Evolutionary conservation across 768 basidiomycete genomes (phyloP).

Genomic region (Lactifluus volemus): DNA sequence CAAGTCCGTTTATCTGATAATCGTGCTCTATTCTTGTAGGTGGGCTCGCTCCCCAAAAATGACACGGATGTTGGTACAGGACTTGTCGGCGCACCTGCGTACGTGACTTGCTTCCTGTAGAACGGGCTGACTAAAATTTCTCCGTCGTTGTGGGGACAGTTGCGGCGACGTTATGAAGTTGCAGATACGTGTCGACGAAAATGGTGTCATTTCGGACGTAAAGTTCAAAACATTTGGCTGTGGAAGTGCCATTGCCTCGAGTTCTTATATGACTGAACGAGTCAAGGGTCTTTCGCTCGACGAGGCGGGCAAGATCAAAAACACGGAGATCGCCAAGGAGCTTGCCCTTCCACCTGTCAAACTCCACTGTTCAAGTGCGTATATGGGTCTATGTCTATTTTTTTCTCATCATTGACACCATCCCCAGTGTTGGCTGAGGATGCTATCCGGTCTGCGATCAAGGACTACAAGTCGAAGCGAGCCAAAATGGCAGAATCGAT

Average conservation of each 20-base stretch:
- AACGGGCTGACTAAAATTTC: constrained; percentile 15
- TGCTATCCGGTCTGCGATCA: constrained; percentile 96
- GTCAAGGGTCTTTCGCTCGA: constrained; percentile 92
- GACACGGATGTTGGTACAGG: constrained; percentile 94
- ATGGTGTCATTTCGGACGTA: constrained; percentile 94
- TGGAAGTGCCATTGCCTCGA: constrained; percentile 95
- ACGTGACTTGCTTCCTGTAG: constrained; percentile 28
- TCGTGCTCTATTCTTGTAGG: constrained; percentile 40
- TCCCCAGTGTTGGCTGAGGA: constrained; percentile 87
- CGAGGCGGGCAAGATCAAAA: constrained; percentile 93
- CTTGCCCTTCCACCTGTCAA: constrained; percentile 93
- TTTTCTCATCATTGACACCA: constrained; percentile 1
- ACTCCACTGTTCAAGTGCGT: constrained; percentile 86
- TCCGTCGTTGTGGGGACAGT: constrained; percentile 31
- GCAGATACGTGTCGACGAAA: constrained; percentile 93
- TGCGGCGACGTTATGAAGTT: constrained; percentile 99
- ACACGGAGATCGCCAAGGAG: constrained; percentile 99
- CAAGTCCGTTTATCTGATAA: constrained; percentile 50
- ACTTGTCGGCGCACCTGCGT: constrained; percentile 96
- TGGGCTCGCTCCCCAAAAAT: constrained; percentile 90
- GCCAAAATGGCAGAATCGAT: constrained; percentile 40
- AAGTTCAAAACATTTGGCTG: constrained; percentile 99
- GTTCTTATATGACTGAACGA: constrained; percentile 97
- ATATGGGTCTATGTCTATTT: constrained; percentile 1
- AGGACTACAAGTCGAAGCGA: constrained; percentile 88